Conservation (phyloP, 2,329 filamentous ascomycete species). For the Karstenula rhodostoma region DNA sequence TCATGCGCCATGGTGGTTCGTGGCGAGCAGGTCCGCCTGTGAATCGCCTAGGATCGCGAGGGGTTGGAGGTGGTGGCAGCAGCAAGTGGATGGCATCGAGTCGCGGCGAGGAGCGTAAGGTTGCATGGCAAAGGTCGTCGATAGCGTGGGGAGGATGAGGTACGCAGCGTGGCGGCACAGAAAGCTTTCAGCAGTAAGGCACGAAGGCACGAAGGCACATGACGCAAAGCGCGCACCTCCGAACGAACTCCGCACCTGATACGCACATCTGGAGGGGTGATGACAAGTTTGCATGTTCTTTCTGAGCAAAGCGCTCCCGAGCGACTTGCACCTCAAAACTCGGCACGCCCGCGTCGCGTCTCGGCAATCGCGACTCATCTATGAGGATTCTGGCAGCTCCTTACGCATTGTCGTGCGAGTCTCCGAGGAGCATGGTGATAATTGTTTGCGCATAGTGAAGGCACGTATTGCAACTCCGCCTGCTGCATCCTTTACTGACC, state of each 20-base stretch:
- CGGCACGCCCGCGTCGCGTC: slow-evolving; percentile 14
- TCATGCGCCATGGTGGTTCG: slow-evolving; percentile 36
- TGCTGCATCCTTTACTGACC: not conserved
- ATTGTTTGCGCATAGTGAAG: slow-evolving; percentile 34
- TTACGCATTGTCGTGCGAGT: slow-evolving; percentile 33
- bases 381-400: slow-evolving; percentile 46
- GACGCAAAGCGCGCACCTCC: slow-evolving; percentile 9
- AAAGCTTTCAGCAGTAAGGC: too few species aligned
- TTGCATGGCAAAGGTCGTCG: not conserved
- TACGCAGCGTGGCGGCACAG: not conserved
- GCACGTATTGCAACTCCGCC: slow-evolving; percentile 19
- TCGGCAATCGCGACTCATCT: slow-evolving; percentile 26
- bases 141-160: not conserved
- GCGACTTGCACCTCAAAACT: too few species aligned
- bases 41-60: slow-evolving; percentile 11
- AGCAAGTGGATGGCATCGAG: slow-evolving; percentile 25
- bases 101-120: not conserved
- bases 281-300: too few species aligned
- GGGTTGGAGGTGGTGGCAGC: slow-evolving; percentile 16
- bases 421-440: slow-evolving; percentile 14
- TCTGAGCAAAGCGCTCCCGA: too few species aligned
- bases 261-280: too few species aligned
- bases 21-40: slow-evolving; percentile 3
- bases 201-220: slow-evolving; percentile 1
- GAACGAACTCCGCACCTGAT: not conserved